Base-by-base conservation (phyloP, 2,329 filamentous ascomycete species). In the Blastomyces silverae region DNA sequence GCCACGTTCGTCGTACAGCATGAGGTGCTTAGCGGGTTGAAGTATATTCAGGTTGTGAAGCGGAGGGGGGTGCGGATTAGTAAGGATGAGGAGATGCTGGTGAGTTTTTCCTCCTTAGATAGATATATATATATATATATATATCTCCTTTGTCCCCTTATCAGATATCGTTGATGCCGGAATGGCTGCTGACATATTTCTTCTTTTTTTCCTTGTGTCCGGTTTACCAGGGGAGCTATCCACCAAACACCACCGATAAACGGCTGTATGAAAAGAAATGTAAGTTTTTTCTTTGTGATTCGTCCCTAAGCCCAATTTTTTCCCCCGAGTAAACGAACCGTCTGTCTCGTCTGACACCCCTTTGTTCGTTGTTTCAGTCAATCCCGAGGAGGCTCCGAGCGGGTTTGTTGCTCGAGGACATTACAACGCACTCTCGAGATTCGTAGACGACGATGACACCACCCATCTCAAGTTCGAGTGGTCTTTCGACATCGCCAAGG, bases 11-110 rank as follows among this genome's bases (percentile, higher is more conserved):
- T 92, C 81, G 94, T 99, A 57, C 92, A 99, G 83, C 92, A 97
- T 77, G 90, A 97, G 79, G 93, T 99, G 70, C 85, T 97, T 64
- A 94, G 90, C 72, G 94, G 94, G 57, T 81, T 99, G 75, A 95
- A 97, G 81, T 99, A 97, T 78, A 85, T 99, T 65, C 94, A 99
- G 81, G 85, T 92, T 52, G 90, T 97, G 68, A 96, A 94, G 84
- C 85, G 92, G 72, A 92, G 92, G 83, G 90, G 90, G 64, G 84
- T 97, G 76, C 86, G 86, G 66, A 86, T 93, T 67, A 90, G 89
- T 82, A 99, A 97, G 85, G 89, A 94, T 74, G 90, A 95, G 72
- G 93, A 97, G 82, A 99, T 99, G 94, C 89, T 99, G 84, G 92
- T 94, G 79, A 74, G 88, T 83, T 42, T 31, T 25, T 60, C 8